Percentiles rank a stretch among this genome's conserved stretches.
Conservation (phyloP, 805 yeast species). For the Nematodospora valgi region DNA sequence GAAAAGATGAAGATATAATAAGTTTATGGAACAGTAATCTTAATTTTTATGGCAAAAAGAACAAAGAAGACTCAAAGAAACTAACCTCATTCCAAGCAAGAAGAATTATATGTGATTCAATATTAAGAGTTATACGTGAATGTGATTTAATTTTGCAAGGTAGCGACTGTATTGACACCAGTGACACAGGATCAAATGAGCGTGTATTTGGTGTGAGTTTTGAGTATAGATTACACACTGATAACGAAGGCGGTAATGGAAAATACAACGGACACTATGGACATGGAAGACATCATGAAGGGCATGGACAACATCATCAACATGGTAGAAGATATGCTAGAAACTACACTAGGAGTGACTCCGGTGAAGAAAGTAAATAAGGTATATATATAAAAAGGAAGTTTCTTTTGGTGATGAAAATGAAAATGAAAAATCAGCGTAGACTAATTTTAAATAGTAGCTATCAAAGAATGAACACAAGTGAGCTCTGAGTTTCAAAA, state of each 20-base stretch:
- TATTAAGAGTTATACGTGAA: conserved; percentile 45
- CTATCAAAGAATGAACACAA: too few species aligned
- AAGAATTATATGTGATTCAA: conserved; percentile 44
- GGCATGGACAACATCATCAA: too few species aligned
- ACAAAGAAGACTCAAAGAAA: conserved; percentile 18
- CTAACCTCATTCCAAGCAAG: conserved; percentile 44
- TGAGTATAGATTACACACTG: conserved; percentile 47
- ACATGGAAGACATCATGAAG: neutral
- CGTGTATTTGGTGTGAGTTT: conserved; percentile 44
- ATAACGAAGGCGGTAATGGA: conserved; percentile 14
- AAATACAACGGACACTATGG: conserved; percentile 1
- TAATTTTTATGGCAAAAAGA: conserved; percentile 25
- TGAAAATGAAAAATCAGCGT: too few species aligned
- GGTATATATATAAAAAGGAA: too few species aligned
- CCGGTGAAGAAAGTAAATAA: conserved; percentile 1
- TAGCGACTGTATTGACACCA: conserved; percentile 24
- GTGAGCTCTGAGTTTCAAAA: too few species aligned
- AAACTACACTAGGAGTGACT: neutral
- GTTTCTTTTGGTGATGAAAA: too few species aligned
- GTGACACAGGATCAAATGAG: conserved; percentile 35
- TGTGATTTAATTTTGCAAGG: conserved; percentile 43
- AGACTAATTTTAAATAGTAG: too few species aligned
- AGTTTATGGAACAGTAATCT: conserved; percentile 60
- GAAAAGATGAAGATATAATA: conserved; percentile 57
- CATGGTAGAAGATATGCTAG: too few species aligned